A percentile compares a stretch with the other conserved stretches of the same genome.
phyloP scores from a whole-genome alignment of 1,139 yeast species.

The Pichia sp. region DNA sequence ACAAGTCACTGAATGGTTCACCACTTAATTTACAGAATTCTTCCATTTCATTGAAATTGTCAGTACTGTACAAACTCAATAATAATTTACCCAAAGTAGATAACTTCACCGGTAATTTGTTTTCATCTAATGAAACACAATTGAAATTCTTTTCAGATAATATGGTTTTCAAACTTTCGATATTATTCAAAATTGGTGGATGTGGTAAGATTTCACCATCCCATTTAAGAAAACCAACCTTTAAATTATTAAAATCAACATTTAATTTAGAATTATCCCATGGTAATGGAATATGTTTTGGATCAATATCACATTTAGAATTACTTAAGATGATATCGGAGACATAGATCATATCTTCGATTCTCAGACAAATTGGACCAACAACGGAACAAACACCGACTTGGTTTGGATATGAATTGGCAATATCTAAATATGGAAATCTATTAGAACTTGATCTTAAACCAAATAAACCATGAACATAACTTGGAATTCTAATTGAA shows the following conservation, averaged over 20 bases:
- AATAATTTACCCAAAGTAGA: slow-evolving; percentile 29
- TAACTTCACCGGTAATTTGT: slow-evolving; percentile 31
- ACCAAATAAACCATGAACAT: slow-evolving; percentile 53
- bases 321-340: slow-evolving; percentile 52
- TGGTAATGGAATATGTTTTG: slow-evolving; percentile 43
- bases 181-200: slow-evolving; percentile 52
- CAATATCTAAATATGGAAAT: slow-evolving; percentile 49
- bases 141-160: slow-evolving; percentile 37
- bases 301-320: slow-evolving; percentile 57
- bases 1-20: slow-evolving; percentile 38
- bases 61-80: slow-evolving; percentile 44
- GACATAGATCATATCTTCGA: slow-evolving; percentile 67
- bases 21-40: slow-evolving; percentile 38
- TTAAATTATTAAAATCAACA: slow-evolving; percentile 28
- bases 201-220: slow-evolving; percentile 40
- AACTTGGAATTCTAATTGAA: slow-evolving; percentile 56
- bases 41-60: slow-evolving; percentile 44
- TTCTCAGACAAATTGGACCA: slow-evolving; percentile 57
- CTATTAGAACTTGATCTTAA: slow-evolving; percentile 48
- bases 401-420: slow-evolving; percentile 60
- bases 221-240: slow-evolving; percentile 35
- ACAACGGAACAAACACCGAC: slow-evolving; percentile 53
- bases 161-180: slow-evolving; percentile 32
- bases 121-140: slow-evolving; percentile 37
- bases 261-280: slow-evolving; percentile 31